Base-by-base conservation (phyloP, 805 yeast species). In the Pichia exigua region DNA sequence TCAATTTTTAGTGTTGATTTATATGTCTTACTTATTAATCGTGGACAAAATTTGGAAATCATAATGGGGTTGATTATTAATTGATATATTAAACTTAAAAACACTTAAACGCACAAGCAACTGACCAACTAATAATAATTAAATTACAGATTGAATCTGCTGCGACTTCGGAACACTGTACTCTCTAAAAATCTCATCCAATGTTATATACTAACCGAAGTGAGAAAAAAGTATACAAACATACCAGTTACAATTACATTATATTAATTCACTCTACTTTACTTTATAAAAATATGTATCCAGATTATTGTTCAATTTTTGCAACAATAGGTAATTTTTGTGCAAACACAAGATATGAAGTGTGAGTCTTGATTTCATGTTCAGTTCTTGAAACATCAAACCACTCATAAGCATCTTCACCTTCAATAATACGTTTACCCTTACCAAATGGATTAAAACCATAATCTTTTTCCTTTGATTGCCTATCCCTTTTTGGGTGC, bases 291-390 rank as follows among this genome's bases (percentile, higher is more conserved):
- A 35, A 35, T 35, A 35, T 17, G 17, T n/a, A 35, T 3, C 20
- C 39, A n/a, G 7, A 35, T 3, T n/a, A 35, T n/a, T 35, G 10
- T 6, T 35, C 39, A 8, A 5, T n/a, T 35, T 35, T 35, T 35
- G 11, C 39, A 35, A 35, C 39, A 32, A 32, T n/a, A 26, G 48
- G 43, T 41, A 44, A 45, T 35, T 59, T 76, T 53, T 73, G 75
- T 24, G 99, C 99, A 76, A 94, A 94, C 2, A 97, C 88, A 61
- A 94, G 70, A 64, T 89, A 94, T 0, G 97, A 88, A 0, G 99
- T 94, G 61, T 94, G 99, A 8, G 90, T 84, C 70, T 92, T 92
- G 60, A 92, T 74, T 64, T 94, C 98, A 3, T 82, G 61, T 65
- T 92, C 99, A 10, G 83, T 73, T 65, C 82, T 84, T 18, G 96